phyloP scores from a whole-genome alignment of 495 filamentous ascomycete species.

The Xylaria intraflava region DNA sequence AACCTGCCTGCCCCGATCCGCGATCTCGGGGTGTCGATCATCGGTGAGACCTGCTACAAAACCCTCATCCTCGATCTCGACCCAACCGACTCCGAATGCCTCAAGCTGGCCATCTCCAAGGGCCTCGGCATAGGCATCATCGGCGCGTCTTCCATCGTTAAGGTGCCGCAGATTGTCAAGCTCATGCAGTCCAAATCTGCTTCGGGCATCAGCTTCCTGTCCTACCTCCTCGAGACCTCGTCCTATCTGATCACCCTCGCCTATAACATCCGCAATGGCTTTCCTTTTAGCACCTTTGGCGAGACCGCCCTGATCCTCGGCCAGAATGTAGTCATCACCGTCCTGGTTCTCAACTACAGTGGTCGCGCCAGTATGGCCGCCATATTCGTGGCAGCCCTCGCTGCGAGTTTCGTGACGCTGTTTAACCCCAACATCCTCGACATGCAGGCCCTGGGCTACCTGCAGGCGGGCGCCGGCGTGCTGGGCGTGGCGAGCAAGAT shows the following conservation, averaged over 20 bases:
- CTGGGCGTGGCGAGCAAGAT: constrained; percentile 81
- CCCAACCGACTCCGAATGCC: constrained; percentile 62
- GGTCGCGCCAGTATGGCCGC: constrained; percentile 56
- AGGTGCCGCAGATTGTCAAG: constrained; percentile 93
- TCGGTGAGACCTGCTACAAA: constrained; percentile 79
- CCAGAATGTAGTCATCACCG: constrained; percentile 84
- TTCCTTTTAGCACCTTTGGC: constrained; percentile 93
- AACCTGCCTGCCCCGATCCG: constrained; percentile 72
- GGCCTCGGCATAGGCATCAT: constrained; percentile 89
- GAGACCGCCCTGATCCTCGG: constrained; percentile 85
- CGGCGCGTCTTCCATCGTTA: constrained; percentile 78
- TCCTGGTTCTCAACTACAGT: constrained; percentile 74
- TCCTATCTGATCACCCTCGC: constrained; percentile 77
- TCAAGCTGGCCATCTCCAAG: constrained; percentile 85
- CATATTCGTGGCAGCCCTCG: constrained; percentile 68
- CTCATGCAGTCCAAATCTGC: constrained; percentile 71
- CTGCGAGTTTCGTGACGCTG: constrained; percentile 56
- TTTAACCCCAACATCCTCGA: constrained; percentile 63
- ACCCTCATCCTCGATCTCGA: constrained; percentile 75
- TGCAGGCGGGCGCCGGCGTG: constrained; percentile 80
- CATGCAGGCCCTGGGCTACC: constrained; percentile 59
- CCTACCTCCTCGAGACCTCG: constrained; percentile 84
- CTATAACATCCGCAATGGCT: constrained; percentile 83
- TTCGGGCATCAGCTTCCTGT: constrained; percentile 77
- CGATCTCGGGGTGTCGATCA: constrained; percentile 66